Base-by-base conservation (phyloP, 2,329 filamentous ascomycete species). In the Exophiala sp. region DNA sequence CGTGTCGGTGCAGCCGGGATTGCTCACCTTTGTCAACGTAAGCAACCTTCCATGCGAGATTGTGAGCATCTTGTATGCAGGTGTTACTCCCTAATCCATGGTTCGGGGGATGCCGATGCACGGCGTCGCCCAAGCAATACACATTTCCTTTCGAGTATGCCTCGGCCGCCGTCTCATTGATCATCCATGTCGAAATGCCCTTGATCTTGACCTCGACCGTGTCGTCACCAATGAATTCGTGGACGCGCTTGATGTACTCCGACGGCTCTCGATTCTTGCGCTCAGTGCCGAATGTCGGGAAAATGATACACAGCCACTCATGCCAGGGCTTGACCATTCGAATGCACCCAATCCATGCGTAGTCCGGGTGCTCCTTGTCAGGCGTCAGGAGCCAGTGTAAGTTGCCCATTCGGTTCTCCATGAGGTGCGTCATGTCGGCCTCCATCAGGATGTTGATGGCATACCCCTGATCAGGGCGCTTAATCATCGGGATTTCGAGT, bases 271-370 rank as follows among this genome's bases (percentile, higher is more conserved):
- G 75, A 8, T 68, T 67, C 50, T 72, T 73, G 67, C 14, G 63
- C 12, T 56, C 52, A 12, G 44, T 73, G 67, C 10, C 63, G 1
- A 58, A 38, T 7, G 64, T 63, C 0, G 78, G 75, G 12, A 84
- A 69, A 12, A 83, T 65, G 52, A 81, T 79, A 38, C 79, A 78
- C 68, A 81, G 72, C 81, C 82, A 86, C 68, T 86, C 79, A 57
- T 78, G 63, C 82, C 82, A 86, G 0, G 82, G 77, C 68, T 79
- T 82, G 2, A 86, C 80, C 81, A 85, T 85, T 16, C 83, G 71
- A 1, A 77, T 69, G 55, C 81, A 68, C 3, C 65, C 67, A 14
- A 71, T 69, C 75, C 77, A 80, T 0, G 72, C 79, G 66, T 77
- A 83, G 0, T 69, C 69, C 0, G 78, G 77, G 46, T 76, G 68